Evolutionary conservation across 768 basidiomycete genomes (phyloP).

Genomic region (Sutorius australiensis): DNA sequence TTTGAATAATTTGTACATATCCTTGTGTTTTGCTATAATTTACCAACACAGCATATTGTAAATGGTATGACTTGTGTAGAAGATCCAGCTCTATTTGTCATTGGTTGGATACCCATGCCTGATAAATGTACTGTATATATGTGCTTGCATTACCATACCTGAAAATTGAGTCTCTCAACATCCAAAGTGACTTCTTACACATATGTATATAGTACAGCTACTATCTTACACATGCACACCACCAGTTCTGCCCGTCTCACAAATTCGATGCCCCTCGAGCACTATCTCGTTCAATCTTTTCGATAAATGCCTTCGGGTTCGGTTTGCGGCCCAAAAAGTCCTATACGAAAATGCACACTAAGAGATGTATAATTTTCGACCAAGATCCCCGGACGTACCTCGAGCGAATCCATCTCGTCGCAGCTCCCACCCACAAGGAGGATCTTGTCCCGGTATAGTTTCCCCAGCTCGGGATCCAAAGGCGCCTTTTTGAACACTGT

Average conservation of each 20-base stretch:
- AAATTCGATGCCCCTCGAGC: background rate
- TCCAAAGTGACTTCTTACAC: too few relatives aligned
- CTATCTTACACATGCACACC: background rate
- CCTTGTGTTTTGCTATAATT: too few relatives aligned
- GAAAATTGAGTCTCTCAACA: too few relatives aligned
- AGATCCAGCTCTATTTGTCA: too few relatives aligned
- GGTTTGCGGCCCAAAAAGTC: conserved; percentile 76
- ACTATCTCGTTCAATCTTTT: conserved; percentile 48
- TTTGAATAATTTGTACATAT: too few relatives aligned
- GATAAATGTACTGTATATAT: too few relatives aligned
- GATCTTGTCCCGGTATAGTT: conserved; percentile 72
- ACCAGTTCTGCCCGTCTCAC: background rate
- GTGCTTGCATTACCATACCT: too few relatives aligned
- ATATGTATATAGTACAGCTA: too few relatives aligned
- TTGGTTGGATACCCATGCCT: too few relatives aligned
- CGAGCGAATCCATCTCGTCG: conserved; percentile 74
- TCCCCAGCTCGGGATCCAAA: conserved; percentile 64
- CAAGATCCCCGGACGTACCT: conserved; percentile 17
- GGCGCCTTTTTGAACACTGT: conserved; percentile 83
- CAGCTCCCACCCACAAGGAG: conserved; percentile 66
- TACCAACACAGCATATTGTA: too few relatives aligned
- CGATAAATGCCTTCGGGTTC: conserved; percentile 70
- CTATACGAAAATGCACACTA: conserved; percentile 32
- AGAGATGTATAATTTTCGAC: background rate
- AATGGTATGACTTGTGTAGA: too few relatives aligned